Conservation (phyloP, 2,329 filamentous ascomycete genomes). For the Ceratocystis smalleyi region DNA sequence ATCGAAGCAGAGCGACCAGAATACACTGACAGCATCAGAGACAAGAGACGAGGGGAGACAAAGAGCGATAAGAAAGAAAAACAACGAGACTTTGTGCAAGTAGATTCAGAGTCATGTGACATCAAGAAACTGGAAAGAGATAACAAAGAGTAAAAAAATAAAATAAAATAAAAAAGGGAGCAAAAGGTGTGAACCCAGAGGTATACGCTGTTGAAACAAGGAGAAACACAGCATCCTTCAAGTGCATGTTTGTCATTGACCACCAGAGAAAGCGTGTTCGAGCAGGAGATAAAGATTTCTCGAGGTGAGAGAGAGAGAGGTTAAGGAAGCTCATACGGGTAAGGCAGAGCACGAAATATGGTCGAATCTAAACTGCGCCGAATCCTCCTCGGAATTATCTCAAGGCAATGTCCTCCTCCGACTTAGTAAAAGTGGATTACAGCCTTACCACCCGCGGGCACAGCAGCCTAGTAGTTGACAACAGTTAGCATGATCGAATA, state of each 20-base stretch:
- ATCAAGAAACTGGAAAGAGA: conserved; percentile 1
- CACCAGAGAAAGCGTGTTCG: background rate
- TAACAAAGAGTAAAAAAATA: background rate
- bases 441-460: conserved; percentile 29
- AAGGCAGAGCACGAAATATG: background rate
- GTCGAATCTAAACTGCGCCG: background rate
- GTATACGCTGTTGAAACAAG: background rate
- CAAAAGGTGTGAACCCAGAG: background rate
- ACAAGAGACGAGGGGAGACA: conserved; percentile 1
- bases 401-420: background rate
- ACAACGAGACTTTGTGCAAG: conserved; percentile 5
- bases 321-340: background rate
- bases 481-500: conserved; percentile 1
- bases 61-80: background rate
- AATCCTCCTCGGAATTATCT: background rate
- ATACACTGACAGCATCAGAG: background rate
- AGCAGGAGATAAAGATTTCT: background rate
- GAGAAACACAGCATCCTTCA: background rate
- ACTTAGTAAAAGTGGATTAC: conserved; percentile 29
- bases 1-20: conserved; percentile 13
- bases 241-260: background rate
- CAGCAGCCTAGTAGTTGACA: conserved; percentile 26
- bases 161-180: conserved; percentile 12
- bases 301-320: background rate
- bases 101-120: conserved; percentile 12